These are phyloP conservation scores for Phytophthora citrophthora DNA, from an alignment of 352 stramenopile genomes.

Conservation along the genomic window DNA sequence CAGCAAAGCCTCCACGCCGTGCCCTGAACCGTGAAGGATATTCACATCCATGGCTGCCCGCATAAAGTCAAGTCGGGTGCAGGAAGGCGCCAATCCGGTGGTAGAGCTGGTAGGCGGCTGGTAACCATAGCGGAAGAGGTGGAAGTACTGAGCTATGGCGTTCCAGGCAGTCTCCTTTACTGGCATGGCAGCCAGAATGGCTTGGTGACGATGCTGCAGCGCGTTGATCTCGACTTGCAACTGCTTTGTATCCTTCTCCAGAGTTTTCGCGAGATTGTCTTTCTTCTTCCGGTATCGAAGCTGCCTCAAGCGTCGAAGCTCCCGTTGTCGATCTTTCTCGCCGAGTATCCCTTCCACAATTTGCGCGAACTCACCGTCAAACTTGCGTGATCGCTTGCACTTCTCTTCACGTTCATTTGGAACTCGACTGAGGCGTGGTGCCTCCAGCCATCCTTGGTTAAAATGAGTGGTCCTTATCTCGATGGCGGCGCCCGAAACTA, in stretches of 20 bases:
- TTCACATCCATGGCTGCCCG: not conserved
- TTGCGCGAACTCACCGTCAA: not conserved
- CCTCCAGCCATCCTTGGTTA: not conserved
- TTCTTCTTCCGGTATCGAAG: slow-evolving; percentile 12
- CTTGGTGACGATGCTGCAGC: slow-evolving; percentile 2
- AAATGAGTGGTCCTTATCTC: not conserved
- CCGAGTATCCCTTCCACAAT: not conserved
- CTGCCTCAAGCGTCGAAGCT: slow-evolving; percentile 1
- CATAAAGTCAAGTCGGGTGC: slow-evolving; percentile 6
- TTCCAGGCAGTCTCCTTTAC: not conserved
- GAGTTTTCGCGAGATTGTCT: not conserved
- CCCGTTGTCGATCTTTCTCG: slow-evolving; percentile 3
- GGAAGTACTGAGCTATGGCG: slow-evolving; percentile 1
- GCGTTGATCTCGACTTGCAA: not conserved
- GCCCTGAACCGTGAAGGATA: not conserved
- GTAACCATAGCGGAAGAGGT: slow-evolving; percentile 2
- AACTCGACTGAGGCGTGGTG: not conserved
- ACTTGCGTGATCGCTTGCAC: not conserved
- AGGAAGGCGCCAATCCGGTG: not conserved
- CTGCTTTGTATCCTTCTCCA: not conserved
- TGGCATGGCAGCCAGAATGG: not conserved
- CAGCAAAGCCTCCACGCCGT: slow-evolving; percentile 3
- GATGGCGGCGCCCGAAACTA: not conserved
- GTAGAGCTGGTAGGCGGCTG: not conserved
- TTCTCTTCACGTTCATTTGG: not conserved